Base-by-base conservation (phyloP, 2,329 filamentous ascomycete species). In the Arthrocladium fulminans region DNA sequence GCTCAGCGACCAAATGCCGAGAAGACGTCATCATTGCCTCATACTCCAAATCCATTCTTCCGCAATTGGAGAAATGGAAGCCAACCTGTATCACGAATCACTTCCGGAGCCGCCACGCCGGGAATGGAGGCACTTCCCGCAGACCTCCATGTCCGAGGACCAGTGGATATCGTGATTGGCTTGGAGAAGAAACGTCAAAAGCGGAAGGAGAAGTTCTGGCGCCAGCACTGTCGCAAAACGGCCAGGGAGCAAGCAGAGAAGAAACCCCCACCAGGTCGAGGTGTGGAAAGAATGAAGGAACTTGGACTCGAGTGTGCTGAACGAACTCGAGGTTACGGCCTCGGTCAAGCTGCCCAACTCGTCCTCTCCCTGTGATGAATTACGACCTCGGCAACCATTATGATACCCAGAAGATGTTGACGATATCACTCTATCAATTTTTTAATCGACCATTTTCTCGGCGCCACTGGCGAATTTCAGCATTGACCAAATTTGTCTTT, bases 131-230 rank as follows among this genome's bases (percentile, higher is more conserved):
- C 47, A 25, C 39, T 62, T 57, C 51, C 62, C 59, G 64, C 65
- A 12, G 76, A 83, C 44, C 70, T 80, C 35, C 88, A 92, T 54
- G 78, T 87, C 8, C 85, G 92, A 54, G 88, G 88, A n/a, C 89
- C 92, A 29, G 94, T 98, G 57, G 92, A 97, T 66, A 98, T 96
- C 53, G 86, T 96, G 67, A 94, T 95, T 66, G 92, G 92, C 7
- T 77, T 98, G 1, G 92, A 98, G 71, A 84, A 86, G 67, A 97
- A 95, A 72, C 84, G 89, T 22, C 86, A 92, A 70, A 83, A 92
- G 55, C 85, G 92, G 58, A 88, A 85, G 69, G 89, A 97, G 67
- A 95, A 96, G 67, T 85, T 88, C 61, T 84, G 86, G 63, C 84
- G 89, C 60, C 92, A 94, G 65, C 84, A 90, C 62, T 94, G 86